A percentile compares a stretch with the other conserved stretches of the same genome.
phyloP scores from a whole-genome alignment of 2,329 filamentous ascomycete genomes.

The Onygenales sp. region DNA sequence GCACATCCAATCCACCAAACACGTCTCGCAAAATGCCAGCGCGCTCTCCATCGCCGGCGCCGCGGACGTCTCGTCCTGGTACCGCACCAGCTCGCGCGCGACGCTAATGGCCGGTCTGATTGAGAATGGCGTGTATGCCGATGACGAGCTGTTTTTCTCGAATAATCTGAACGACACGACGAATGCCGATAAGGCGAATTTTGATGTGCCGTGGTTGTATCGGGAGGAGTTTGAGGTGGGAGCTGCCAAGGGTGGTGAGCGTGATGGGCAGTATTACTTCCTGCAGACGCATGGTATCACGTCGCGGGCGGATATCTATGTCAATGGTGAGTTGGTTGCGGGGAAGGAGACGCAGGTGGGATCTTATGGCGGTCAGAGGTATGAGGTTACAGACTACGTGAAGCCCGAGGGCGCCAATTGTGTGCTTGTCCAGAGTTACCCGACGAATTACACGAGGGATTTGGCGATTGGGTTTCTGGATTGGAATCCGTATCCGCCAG shows the following conservation, averaged over 20 bases:
- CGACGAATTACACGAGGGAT: constrained; percentile 51
- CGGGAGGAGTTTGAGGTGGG: constrained; percentile 42
- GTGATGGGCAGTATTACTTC: constrained; percentile 36
- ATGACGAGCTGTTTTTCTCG: constrained; percentile 48
- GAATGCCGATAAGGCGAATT: constrained; percentile 36
- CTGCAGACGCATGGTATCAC: constrained; percentile 52
- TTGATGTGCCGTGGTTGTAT: constrained; percentile 50
- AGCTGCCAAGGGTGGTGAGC: constrained; percentile 29
- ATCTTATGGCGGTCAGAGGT: constrained; percentile 47
- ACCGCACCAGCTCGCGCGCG: constrained; percentile 40
- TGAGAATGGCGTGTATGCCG: constrained; percentile 43
- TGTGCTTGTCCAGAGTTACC: constrained; percentile 45
- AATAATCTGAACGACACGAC: constrained; percentile 33
- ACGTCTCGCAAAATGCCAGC: constrained; percentile 25
- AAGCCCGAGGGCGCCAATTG: constrained; percentile 35
- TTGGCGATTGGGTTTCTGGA: constrained; percentile 52
- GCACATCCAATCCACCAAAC: constrained; percentile 40
- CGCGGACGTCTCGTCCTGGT: constrained; percentile 42
- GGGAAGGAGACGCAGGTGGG: constrained; percentile 43
- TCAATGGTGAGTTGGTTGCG: constrained; percentile 48
- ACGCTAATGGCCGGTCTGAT: constrained; percentile 51
- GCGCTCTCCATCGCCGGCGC: constrained; percentile 32
- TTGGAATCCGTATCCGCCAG: constrained; percentile 53
- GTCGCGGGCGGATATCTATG: constrained; percentile 50
- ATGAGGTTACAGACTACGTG: constrained; percentile 42